Base-by-base conservation (phyloP, 2,329 filamentous ascomycete species). In the Neofusicoccum umdonicola region DNA sequence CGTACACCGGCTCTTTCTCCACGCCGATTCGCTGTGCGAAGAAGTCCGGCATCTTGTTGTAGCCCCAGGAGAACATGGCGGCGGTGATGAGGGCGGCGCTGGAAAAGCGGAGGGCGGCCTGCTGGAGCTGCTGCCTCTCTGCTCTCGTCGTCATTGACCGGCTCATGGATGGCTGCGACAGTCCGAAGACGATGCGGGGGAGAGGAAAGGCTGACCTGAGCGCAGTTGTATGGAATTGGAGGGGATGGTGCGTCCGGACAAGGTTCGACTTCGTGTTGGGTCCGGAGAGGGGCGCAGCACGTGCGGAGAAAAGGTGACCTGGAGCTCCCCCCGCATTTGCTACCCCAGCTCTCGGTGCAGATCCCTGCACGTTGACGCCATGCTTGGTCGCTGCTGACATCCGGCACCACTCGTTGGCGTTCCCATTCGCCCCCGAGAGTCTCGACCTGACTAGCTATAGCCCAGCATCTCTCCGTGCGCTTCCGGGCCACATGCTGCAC, bases 1-100 rank as follows among this genome's bases (percentile, higher is more conserved):
- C 86, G 78, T 96, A 47, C 11, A 54, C 61, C 7, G 48, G 39
- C n/a, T 63, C 61, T n/a, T 45, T 13, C n/a, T 44, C 27, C 17
- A 63, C 37, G 6, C 34, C 39, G 48, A 63, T 35, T 3, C 48
- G 61, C 12, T 42, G 42, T 2, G 61, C 48, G 27, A 63, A 54
- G n/a, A 63, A 11, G 13, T 63, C 50, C 7, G 61, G 61, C 39
- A 63, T 22, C 61, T 54, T 39, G 2, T 19, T 45, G 48, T 44
- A 63, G 12, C n/a, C 50, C 39, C 41, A 63, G 48, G 61, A 54
- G 37, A 63, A 45, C 61, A 63, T 47, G 22, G 61, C 61, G 22
- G 61, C 61, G 27, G 61, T 47, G 27, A 45, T 8, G 15, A 60
- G 56, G 11, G 41, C 56, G 8, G 19, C 42, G 41, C 56, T n/a